Base-by-base conservation (phyloP, 2,329 filamentous ascomycete genomes). In the Ceratocystis smalleyi region DNA sequence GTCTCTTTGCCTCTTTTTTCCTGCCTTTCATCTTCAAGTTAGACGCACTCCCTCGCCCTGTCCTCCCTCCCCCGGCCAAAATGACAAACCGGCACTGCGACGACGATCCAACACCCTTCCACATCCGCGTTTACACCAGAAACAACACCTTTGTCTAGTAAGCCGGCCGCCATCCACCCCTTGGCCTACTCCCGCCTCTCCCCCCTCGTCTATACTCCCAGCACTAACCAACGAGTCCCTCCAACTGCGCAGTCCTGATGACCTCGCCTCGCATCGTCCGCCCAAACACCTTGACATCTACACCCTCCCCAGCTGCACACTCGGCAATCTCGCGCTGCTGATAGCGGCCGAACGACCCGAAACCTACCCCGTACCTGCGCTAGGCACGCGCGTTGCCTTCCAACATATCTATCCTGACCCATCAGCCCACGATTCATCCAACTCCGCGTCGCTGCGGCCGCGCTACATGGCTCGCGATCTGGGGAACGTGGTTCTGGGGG, bases 331-430 rank as follows among this genome's bases (percentile, higher is more conserved):
- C 43, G 85, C 87, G 24, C 83, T 88, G 65, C 85, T 92, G 63
- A 81, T 97, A 65, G 82, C 83, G 59, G 82, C 83, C 61, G 81
- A 86, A 0, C 78, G 73, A 60, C 87, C 88, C 0, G 75, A 78
- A 1, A 76, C 90, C 22, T 81, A 96, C 2, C 89, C 91, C 0
- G 77, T 80, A 45, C 88, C 88, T 0, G 82, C 86, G 5, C 81
- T 91, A 49, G 91, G 92, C 67, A 92, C 91, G 7, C 84, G 92
- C 63, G 80, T 96, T n/a, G 85, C 84, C 67, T 97, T 94, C 75
- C 87, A 91, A 59, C 82, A 96, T 19, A 83, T 96, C 63, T 96
- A 88, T 72, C 87, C 88, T 1, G 90, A 96, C 73, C 83, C 87
- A 27, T 75, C 24, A 1, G 71, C 71, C 64, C 68, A 71, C 61